phyloP scores from a whole-genome alignment of 768 basidiomycete genomes.

The Rhizopogon rudus region DNA sequence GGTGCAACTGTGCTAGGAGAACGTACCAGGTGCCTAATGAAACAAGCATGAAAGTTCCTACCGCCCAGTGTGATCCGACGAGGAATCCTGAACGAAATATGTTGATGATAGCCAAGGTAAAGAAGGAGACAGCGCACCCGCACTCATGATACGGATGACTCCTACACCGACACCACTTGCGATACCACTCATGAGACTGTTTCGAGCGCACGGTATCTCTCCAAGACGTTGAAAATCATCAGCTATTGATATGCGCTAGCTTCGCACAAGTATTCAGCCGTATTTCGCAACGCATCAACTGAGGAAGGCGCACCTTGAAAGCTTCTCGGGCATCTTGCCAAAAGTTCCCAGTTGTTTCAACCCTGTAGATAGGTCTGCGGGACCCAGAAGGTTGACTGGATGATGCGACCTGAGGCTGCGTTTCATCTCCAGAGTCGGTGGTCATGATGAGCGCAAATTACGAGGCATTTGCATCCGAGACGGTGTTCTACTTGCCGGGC shows the following conservation, averaged over 20 bases:
- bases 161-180: constrained; percentile 78
- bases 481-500: too few species aligned
- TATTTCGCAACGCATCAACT: neutral
- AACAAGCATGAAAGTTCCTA: constrained; percentile 65
- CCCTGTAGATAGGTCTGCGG: constrained; percentile 21
- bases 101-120: constrained; percentile 1
- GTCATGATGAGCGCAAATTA: neutral
- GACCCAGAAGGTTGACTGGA: constrained; percentile 5
- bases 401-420: neutral
- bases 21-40: constrained; percentile 69
- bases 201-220: constrained; percentile 74
- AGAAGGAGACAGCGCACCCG: constrained; percentile 41
- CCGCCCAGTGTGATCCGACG: constrained; percentile 74
- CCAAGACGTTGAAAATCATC: constrained; percentile 58
- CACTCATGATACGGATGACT: constrained; percentile 60
- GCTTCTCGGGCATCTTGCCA: constrained; percentile 27
- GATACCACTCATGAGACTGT: constrained; percentile 71
- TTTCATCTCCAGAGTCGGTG: neutral
- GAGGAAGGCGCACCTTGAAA: constrained; percentile 21
- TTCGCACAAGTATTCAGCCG: constrained; percentile 20
- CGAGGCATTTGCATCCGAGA: neutral
- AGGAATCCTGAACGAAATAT: constrained; percentile 42
- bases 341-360: constrained; percentile 26
- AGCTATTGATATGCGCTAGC: constrained; percentile 40
- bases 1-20: neutral